Evolutionary conservation across 1,284 basidiomycete species (phyloP).

Genomic region (Ceratobasidium sp.): DNA sequence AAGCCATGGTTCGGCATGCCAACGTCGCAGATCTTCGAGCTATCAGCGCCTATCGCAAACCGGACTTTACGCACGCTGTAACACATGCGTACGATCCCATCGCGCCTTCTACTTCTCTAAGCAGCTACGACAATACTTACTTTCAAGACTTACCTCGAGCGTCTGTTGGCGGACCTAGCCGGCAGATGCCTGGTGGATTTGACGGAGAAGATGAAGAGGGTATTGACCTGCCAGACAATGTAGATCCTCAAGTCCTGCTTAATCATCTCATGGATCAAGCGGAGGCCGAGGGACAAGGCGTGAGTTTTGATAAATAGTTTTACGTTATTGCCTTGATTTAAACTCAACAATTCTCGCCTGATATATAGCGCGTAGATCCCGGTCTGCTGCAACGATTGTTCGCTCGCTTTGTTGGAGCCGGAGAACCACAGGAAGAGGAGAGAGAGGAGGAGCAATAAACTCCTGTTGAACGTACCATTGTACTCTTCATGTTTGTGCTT

Average conservation of each 20-base stretch:
- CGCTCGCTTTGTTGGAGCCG: conserved; percentile 7
- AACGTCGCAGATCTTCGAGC: conserved; percentile 66
- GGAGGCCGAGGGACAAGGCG: conserved; percentile 16
- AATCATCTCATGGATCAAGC: conserved; percentile 31
- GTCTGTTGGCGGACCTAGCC: not conserved
- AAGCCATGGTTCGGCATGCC: conserved; percentile 75
- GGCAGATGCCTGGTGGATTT: conserved; percentile 26
- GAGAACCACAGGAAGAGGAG: not conserved
- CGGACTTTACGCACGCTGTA: conserved; percentile 52
- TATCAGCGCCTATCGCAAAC: conserved; percentile 75
- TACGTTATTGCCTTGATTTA: not conserved
- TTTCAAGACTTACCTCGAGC: conserved; percentile 54
- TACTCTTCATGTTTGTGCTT: not conserved
- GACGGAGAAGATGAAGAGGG: conserved; percentile 2
- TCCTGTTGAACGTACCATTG: not conserved
- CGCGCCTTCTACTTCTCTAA: conserved; percentile 67
- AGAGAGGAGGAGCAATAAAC: conserved; percentile 1
- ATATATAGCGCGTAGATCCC: conserved; percentile 19
- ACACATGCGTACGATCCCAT: conserved; percentile 81
- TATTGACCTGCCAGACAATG: conserved; percentile 3
- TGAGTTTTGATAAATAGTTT: not conserved
- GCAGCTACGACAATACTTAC: conserved; percentile 71
- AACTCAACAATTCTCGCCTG: not conserved
- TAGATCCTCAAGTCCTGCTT: conserved; percentile 31
- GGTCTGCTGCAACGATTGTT: conserved; percentile 16